These are phyloP conservation scores for Digitaria exilis DNA, from an alignment of 202 grass and related monocot genomes.

Conservation along the genomic window DNA sequence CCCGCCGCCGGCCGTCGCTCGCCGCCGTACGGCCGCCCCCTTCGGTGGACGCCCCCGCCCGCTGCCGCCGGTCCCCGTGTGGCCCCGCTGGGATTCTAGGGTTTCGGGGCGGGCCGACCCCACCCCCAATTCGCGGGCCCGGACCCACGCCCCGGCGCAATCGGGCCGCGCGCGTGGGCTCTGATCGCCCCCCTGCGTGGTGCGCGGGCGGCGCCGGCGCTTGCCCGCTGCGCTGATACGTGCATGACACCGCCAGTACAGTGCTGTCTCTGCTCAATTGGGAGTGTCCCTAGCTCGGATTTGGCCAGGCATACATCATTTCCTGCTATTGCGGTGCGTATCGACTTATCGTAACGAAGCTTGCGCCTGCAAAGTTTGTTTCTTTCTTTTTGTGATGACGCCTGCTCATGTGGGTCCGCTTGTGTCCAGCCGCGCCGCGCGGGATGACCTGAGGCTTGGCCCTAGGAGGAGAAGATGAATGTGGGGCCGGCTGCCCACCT, in stretches of 20 bases:
- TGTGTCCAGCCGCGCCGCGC: neutral
- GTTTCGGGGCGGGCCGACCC: conserved; percentile 40
- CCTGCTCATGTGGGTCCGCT: neutral
- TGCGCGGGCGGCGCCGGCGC: neutral
- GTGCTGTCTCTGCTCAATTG: conserved; percentile 36
- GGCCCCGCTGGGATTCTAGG: conserved; percentile 47
- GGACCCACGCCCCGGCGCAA: too few relatives aligned
- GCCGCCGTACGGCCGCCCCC: neutral
- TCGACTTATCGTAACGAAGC: neutral
- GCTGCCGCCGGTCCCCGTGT: neutral
- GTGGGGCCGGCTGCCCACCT: conserved; percentile 58
- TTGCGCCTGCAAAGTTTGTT: neutral
- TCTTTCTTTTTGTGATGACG: too few relatives aligned
- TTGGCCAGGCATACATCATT: neutral
- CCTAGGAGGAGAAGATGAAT: conserved; percentile 48
- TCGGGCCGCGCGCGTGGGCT: neutral
- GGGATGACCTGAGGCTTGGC: conserved; percentile 38
- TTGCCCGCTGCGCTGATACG: neutral
- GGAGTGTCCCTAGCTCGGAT: neutral
- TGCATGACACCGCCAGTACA: conserved; percentile 4
- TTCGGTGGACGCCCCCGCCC: neutral
- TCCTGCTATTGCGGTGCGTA: neutral
- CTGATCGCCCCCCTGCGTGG: conserved; percentile 45
- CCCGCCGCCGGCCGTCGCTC: neutral
- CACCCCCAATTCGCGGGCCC: conserved; percentile 41